Conservation (phyloP, 2,329 filamentous ascomycete species). For the Calonectria multiphialidica region DNA sequence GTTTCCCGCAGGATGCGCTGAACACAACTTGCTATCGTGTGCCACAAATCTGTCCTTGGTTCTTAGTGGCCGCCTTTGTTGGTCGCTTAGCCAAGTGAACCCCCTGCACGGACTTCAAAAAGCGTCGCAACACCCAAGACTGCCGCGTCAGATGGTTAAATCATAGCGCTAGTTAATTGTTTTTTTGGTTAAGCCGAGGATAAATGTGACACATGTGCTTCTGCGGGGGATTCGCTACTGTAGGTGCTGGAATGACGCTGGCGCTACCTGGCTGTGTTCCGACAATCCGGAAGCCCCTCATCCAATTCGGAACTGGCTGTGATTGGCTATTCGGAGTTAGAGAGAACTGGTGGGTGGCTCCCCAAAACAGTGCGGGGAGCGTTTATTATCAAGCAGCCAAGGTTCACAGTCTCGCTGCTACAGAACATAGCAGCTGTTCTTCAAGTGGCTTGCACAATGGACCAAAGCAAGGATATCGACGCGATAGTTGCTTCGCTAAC, state of each 20-base stretch:
- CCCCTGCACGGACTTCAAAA: too few relatives aligned
- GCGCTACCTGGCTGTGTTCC: background rate
- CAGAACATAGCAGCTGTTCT: background rate
- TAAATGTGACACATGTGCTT: too few relatives aligned
- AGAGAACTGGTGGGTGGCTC: background rate
- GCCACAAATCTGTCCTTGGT: too few relatives aligned
- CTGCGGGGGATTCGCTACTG: background rate
- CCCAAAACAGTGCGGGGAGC: background rate
- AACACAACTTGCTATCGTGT: too few relatives aligned
- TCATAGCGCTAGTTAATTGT: too few relatives aligned
- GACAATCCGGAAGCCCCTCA: background rate
- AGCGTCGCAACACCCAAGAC: too few relatives aligned
- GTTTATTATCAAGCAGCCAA: background rate
- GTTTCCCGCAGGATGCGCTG: too few relatives aligned
- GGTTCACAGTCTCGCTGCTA: background rate
- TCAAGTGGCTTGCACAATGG: background rate
- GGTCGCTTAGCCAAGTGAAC: too few relatives aligned
- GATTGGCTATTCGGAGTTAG: background rate
- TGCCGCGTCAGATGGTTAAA: too few relatives aligned
- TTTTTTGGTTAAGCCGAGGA: too few relatives aligned
- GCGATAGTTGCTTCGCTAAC: slow-evolving; percentile 13
- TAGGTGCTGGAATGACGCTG: background rate
- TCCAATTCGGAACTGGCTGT: background rate
- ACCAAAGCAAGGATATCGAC: background rate
- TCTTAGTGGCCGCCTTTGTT: too few relatives aligned